Evolutionary conservation across 306 rosid genomes (phyloP), one percentile per base, ranked within the genome.

Genomic region (Cucurbita maxima): DNA sequence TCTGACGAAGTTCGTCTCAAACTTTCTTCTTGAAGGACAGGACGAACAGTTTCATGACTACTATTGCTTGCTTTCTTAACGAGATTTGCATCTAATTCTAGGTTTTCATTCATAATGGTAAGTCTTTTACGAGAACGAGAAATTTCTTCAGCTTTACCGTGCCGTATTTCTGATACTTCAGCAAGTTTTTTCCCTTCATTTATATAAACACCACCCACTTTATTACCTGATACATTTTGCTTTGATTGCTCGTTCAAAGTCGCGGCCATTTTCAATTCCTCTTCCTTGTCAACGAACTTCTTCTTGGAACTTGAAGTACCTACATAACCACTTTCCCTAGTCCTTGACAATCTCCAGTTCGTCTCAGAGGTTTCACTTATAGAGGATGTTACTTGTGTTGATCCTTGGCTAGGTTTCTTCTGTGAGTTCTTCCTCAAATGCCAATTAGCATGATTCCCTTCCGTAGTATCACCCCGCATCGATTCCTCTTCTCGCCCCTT

Each of bases 361-460:
- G 71, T 77, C 71, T 80, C 80, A 54, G 84, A 83, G 79, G 72
- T 71, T 73, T 76, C 90, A 50, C 66, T 82, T 41, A 51, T 55
- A 41, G 84, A 82, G 61, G 79, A 59, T 70, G 71, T 75, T 82
- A 86, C 92, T 69, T 77, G 79, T 47, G 34, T 40, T 37, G 76
- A 73, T 75, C 62, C 77, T 41, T 80, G 86, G 36, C 74, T 60
- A 66, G 81, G 83, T 87, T 76, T 85, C 80, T 85, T 88, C 87
- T 89, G 96, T 1, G 85, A 82, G 77, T 85, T 85, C 80, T 89
- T 95, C 82, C 89, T 85, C 79, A 78, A 76, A 75, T 74, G 87
- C 87, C 83, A 86, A 57, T 80, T 78, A 69, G 77, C 82, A 81
- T 76, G 82, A 63, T 71, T 84, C 51, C 38, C 79, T 72, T 66